Percentiles rank a stretch among this genome's conserved stretches.
These are phyloP conservation scores for Psophocarpus tetragonolobus DNA, from an alignment of 306 rosid genomes.

Conservation along the genomic window DNA sequence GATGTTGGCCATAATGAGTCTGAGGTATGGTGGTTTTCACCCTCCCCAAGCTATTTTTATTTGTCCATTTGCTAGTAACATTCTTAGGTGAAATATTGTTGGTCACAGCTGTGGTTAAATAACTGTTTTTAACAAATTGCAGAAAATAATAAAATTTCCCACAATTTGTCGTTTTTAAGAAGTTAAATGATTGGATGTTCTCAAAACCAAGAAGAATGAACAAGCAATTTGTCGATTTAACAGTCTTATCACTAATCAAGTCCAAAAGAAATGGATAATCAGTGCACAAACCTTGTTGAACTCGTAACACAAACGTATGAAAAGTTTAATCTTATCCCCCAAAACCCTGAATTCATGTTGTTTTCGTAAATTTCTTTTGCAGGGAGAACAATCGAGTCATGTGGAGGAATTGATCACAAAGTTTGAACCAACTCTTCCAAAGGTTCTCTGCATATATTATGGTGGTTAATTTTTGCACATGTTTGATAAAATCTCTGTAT, in stretches of 20 bases:
- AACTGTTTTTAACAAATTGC: not conserved
- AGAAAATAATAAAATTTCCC: not conserved
- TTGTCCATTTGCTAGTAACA: not conserved
- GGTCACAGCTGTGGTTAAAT: slow-evolving; percentile 8
- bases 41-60: not conserved
- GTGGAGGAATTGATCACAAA: slow-evolving; percentile 65
- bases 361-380: slow-evolving; percentile 39
- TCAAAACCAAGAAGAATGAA: not conserved
- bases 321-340: slow-evolving; percentile 10
- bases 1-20: slow-evolving; percentile 26
- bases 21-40: slow-evolving; percentile 47
- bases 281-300: not conserved
- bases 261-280: slow-evolving; percentile 7
- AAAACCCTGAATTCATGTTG: not conserved
- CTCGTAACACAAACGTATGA: not conserved
- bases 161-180: not conserved
- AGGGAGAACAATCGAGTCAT: slow-evolving; percentile 66
- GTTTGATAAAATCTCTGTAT: not conserved
- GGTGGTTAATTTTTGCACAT: slow-evolving; percentile 39
- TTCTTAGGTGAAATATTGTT: slow-evolving; percentile 10
- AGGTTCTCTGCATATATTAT: slow-evolving; percentile 69
- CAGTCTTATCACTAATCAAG: slow-evolving; percentile 1
- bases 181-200: slow-evolving; percentile 17
- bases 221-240: not conserved
- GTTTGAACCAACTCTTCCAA: slow-evolving; percentile 71